Conservation (phyloP, 768 basidiomycete species). For the Suillus plorans region DNA sequence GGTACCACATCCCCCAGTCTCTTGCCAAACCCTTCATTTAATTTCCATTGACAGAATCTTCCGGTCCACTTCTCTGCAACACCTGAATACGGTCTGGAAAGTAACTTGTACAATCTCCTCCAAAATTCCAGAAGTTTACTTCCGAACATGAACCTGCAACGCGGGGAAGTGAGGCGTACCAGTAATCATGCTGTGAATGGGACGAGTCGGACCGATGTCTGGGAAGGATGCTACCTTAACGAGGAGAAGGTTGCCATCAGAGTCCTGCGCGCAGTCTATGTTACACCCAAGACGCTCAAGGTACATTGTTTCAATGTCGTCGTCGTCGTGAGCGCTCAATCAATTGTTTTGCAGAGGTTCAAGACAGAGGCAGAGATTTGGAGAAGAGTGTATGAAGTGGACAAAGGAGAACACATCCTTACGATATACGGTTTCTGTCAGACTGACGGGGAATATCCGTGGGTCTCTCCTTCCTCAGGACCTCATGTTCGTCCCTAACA, state of each 20-base stretch:
- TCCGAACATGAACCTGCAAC: slow-evolving; percentile 48
- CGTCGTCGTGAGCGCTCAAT: neutral
- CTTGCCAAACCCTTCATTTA: neutral
- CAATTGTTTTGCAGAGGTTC: slow-evolving; percentile 39
- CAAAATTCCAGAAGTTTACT: slow-evolving; percentile 45
- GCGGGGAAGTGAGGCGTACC: slow-evolving; percentile 53
- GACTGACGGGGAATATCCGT: slow-evolving; percentile 57
- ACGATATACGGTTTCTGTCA: slow-evolving; percentile 60
- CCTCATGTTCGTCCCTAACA: slow-evolving; percentile 5
- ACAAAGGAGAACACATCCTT: slow-evolving; percentile 50
- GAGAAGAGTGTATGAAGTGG: slow-evolving; percentile 52
- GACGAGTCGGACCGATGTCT: slow-evolving; percentile 52
- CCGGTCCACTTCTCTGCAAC: slow-evolving; percentile 14
- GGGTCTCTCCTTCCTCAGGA: slow-evolving; percentile 12
- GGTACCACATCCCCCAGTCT: neutral
- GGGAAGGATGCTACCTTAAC: slow-evolving; percentile 54
- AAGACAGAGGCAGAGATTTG: slow-evolving; percentile 53
- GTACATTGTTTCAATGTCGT: slow-evolving; percentile 22
- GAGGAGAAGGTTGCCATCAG: slow-evolving; percentile 59
- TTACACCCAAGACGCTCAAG: slow-evolving; percentile 43
- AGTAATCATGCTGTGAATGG: slow-evolving; percentile 52
- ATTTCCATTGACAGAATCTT: slow-evolving; percentile 24
- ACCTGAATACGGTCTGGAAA: slow-evolving; percentile 41
- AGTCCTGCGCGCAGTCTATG: slow-evolving; percentile 49
- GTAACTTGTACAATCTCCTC: slow-evolving; percentile 51